phyloP scores from a whole-genome alignment of 1,139 yeast genomes.

The Candida glucosophila region DNA sequence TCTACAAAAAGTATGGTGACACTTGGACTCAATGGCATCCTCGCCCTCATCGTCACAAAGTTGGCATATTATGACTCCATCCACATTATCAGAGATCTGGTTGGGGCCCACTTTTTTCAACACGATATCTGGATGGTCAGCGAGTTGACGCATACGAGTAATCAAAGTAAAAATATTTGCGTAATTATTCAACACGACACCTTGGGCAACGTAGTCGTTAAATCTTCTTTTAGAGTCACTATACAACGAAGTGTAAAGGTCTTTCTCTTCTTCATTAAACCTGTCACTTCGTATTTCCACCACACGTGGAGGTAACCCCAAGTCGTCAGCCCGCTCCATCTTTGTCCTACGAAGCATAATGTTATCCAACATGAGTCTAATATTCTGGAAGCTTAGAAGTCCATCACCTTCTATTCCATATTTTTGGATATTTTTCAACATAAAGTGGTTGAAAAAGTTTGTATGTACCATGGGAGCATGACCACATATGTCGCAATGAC shows the following conservation, averaged over 20 bases:
- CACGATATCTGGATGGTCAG: constrained; percentile 96
- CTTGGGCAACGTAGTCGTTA: constrained; percentile 84
- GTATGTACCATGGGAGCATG: constrained; percentile 94
- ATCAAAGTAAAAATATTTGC: constrained; percentile 94
- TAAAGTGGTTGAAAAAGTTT: constrained; percentile 89
- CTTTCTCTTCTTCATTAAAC: constrained; percentile 92
- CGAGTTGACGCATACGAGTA: constrained; percentile 94
- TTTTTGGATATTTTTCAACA: constrained; percentile 85
- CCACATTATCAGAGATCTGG: constrained; percentile 23
- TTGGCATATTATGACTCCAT: constrained; percentile 76
- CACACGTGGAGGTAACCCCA: constrained; percentile 91
- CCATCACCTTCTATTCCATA: constrained; percentile 80
- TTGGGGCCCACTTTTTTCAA: constrained; percentile 54
- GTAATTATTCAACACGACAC: constrained; percentile 89
- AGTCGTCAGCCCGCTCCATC: constrained; percentile 91
- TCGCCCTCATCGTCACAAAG: constrained; percentile 97
- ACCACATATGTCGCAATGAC: constrained; percentile 79
- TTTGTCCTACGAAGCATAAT: constrained; percentile 92
- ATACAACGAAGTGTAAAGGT: constrained; percentile 78
- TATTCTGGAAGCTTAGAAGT: constrained; percentile 62
- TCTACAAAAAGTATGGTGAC: constrained; percentile 90
- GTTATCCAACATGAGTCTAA: constrained; percentile 64
- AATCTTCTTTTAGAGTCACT: constrained; percentile 81
- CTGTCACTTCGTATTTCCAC: constrained; percentile 79
- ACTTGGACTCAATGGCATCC: constrained; percentile 89